A percentile compares a stretch with the other conserved stretches of the same genome.
Evolutionary conservation across 352 stramenopile species (phyloP).

Genomic region (Peronospora destructor): DNA sequence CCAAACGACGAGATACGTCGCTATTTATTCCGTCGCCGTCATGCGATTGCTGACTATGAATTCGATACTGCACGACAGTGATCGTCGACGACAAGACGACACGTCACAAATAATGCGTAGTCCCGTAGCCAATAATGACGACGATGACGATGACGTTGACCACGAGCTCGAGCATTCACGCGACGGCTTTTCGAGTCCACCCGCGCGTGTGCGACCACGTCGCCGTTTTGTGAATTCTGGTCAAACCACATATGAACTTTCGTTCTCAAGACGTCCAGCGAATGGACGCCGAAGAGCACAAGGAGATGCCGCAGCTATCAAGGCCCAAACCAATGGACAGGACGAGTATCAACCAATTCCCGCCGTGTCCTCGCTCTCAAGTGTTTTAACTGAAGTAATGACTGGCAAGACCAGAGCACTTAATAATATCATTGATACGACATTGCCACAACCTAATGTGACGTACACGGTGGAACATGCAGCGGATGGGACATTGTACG

Average conservation of each 20-base stretch:
- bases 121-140: constrained; percentile 4
- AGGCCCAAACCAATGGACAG: neutral
- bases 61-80: constrained; percentile 20
- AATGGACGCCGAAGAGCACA: neutral
- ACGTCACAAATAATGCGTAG: constrained; percentile 3
- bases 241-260: constrained; percentile 41
- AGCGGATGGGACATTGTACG: constrained; percentile 33
- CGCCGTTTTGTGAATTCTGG: constrained; percentile 48
- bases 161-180: constrained; percentile 21
- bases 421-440: constrained; percentile 39
- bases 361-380: constrained; percentile 45
- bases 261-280: constrained; percentile 32
- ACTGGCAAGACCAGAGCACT: constrained; percentile 32
- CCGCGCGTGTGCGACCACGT: constrained; percentile 18
- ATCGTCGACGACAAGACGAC: constrained; percentile 9
- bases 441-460: constrained; percentile 25
- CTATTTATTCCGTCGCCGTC: neutral
- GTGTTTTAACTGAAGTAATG: constrained; percentile 44
- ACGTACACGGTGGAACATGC: constrained; percentile 38
- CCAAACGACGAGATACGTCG: constrained; percentile 8
- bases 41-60: constrained; percentile 32
- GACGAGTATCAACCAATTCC: constrained; percentile 9
- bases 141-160: constrained; percentile 11
- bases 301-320: neutral
- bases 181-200: constrained; percentile 21